Evolutionary conservation across 495 filamentous ascomycete genomes (phyloP).

Genomic region (Trichoderma reesei): DNA sequence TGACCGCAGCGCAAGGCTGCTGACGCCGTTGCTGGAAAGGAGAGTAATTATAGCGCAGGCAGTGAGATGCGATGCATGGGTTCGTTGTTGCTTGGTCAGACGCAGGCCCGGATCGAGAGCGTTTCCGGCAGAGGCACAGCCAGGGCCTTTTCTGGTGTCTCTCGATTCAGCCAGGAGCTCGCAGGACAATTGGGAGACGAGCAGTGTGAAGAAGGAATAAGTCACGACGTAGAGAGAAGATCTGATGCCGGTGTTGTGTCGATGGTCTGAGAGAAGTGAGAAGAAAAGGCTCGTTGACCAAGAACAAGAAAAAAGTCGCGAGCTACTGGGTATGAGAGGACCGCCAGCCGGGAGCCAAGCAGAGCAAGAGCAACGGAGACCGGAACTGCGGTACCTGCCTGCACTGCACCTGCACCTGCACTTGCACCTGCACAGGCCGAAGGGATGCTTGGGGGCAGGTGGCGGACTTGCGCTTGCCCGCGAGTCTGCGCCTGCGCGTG

Average conservation of each 20-base stretch:
- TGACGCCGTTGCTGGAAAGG: not conserved
- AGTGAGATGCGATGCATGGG: not conserved
- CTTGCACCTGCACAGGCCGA: not conserved
- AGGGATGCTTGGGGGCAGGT: not conserved
- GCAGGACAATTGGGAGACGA: too few species aligned
- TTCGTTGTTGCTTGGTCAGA: not conserved
- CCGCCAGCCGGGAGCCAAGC: too few species aligned
- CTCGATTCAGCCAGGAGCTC: too few species aligned
- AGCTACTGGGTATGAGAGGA: not conserved
- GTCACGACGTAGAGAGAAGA: too few species aligned
- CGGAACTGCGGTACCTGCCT: too few species aligned
- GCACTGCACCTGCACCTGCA: too few species aligned
- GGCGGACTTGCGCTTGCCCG: not conserved
- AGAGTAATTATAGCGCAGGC: not conserved
- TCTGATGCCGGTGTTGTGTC: too few species aligned
- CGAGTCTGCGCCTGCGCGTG: not conserved
- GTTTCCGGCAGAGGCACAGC: too few species aligned
- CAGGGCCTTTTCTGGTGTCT: too few species aligned
- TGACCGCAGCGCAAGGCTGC: slow-evolving; percentile 1
- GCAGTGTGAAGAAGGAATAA: too few species aligned
- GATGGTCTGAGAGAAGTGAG: not conserved
- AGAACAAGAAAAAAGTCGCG: not conserved
- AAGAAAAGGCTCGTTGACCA: not conserved
- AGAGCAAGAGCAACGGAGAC: too few species aligned
- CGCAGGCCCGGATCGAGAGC: too few species aligned